Conservation (phyloP, 1,284 basidiomycete genomes). For the Cutaneotrichosporon spelunceum region DNA sequence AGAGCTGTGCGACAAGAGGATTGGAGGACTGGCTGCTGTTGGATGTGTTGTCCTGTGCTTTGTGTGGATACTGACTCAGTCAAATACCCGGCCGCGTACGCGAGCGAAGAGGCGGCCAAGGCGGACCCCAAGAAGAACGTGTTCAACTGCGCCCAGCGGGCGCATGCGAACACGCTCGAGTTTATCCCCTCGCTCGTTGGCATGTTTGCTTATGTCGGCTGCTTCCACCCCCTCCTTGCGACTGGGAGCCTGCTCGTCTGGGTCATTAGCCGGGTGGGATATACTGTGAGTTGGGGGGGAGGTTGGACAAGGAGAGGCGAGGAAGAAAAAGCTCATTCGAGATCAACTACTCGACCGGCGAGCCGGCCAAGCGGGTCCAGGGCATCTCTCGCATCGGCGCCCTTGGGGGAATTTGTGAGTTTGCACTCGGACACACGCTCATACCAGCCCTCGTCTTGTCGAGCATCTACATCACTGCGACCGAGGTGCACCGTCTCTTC, state of each 20-base stretch:
- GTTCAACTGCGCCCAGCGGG: conserved; percentile 46
- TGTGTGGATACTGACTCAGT: conserved; percentile 25
- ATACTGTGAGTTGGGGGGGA: conserved; percentile 30
- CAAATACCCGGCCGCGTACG: conserved; percentile 44
- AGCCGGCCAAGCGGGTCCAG: conserved; percentile 18
- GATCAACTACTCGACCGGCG: conserved; percentile 28
- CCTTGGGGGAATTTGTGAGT: conserved; percentile 23
- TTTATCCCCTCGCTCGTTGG: conserved; percentile 32
- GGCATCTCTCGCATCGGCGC: conserved; percentile 25
- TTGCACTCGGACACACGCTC: background rate
- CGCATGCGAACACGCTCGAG: conserved; percentile 48
- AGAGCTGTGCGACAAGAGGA: too few relatives aligned
- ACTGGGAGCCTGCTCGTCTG: conserved; percentile 28
- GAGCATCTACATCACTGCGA: background rate
- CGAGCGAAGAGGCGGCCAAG: conserved; percentile 37
- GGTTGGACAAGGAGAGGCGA: background rate
- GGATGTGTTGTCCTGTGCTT: too few relatives aligned
- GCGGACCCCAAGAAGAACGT: conserved; percentile 43
- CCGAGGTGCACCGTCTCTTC: background rate
- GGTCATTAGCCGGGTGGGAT: conserved; percentile 34
- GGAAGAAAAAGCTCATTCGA: conserved; percentile 5
- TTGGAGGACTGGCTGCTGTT: too few relatives aligned
- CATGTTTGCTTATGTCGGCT: conserved; percentile 33
- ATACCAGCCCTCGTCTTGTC: conserved; percentile 11
- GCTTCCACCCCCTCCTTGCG: conserved; percentile 38